A percentile compares a stretch with the other conserved stretches of the same genome.
Conservation (phyloP, 306 rosid species). For the Prunus dulcis region DNA sequence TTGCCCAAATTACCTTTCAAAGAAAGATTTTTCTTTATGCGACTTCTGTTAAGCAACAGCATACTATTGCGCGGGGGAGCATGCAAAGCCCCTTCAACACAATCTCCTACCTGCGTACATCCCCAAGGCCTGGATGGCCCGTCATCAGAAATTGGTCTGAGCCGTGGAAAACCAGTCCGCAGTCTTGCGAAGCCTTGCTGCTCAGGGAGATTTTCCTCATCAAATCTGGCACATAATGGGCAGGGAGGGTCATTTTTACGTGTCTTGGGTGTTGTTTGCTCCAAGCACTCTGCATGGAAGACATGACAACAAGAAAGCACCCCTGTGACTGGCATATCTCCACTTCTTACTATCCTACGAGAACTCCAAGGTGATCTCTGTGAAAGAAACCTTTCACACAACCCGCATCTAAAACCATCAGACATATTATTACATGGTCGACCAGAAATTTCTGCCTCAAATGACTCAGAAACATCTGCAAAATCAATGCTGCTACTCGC, state of each 20-base stretch:
- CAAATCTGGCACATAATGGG: constrained; percentile 57
- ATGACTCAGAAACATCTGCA: constrained; percentile 64
- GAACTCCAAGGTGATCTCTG: constrained; percentile 90
- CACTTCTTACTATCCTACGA: constrained; percentile 78
- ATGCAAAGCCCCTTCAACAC: constrained; percentile 71
- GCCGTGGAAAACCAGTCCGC: constrained; percentile 48
- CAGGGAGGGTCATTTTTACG: constrained; percentile 75
- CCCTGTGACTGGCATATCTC: constrained; percentile 80
- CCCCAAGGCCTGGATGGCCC: constrained; percentile 74
- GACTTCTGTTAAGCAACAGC: constrained; percentile 61
- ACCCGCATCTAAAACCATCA: constrained; percentile 60
- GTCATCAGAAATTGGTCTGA: constrained; percentile 46
- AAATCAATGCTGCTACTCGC: constrained; percentile 77
- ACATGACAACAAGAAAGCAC: constrained; percentile 80
- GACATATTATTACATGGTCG: constrained; percentile 31
- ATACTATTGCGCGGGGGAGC: constrained; percentile 56
- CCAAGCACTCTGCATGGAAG: constrained; percentile 89
- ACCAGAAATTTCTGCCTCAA: constrained; percentile 54
- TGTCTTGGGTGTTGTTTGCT: constrained; percentile 64
- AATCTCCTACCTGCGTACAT: constrained; percentile 63
- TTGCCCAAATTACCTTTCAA: constrained; percentile 52
- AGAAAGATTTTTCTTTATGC: constrained; percentile 59
- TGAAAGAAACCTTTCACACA: constrained; percentile 73
- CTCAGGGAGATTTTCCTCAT: constrained; percentile 53
- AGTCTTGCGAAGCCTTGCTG: constrained; percentile 39